Evolutionary conservation across 306 rosid species (phyloP).

Genomic region (Prunus kanzakura): DNA sequence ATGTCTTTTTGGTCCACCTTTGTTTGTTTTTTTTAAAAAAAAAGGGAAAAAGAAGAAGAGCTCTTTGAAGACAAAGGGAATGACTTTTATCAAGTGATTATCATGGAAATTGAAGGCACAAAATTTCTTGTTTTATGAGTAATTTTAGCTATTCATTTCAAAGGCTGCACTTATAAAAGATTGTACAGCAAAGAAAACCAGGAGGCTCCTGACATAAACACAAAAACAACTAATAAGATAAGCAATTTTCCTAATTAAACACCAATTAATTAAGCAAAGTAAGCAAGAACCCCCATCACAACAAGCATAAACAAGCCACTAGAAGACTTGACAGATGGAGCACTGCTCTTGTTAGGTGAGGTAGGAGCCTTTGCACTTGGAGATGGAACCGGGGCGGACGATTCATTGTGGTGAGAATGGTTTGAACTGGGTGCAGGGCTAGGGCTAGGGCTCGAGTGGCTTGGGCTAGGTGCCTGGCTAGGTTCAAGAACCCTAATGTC

Average conservation of each 20-base stretch:
- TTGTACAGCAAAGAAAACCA: too few species aligned
- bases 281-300: not conserved
- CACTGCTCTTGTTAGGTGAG: not conserved
- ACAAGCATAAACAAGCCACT: not conserved
- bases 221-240: not conserved
- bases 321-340: not conserved
- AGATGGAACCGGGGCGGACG: too few species aligned
- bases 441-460: not conserved
- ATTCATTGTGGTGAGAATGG: too few species aligned
- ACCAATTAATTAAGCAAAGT: not conserved
- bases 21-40: too few species aligned
- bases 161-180: too few species aligned
- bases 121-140: too few species aligned
- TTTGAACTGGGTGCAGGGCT: not conserved
- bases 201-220: not conserved
- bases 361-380: not conserved
- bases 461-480: not conserved
- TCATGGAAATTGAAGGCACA: too few species aligned
- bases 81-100: too few species aligned
- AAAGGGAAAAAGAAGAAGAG: too few species aligned
- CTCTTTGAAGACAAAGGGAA: too few species aligned
- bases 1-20: too few species aligned
- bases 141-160: too few species aligned
- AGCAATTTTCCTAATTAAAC: not conserved
- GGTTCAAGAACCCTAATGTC: conserved; percentile 22